Conservation (phyloP, 83 land plant species). For the Diphasiastrum complanatum region DNA sequence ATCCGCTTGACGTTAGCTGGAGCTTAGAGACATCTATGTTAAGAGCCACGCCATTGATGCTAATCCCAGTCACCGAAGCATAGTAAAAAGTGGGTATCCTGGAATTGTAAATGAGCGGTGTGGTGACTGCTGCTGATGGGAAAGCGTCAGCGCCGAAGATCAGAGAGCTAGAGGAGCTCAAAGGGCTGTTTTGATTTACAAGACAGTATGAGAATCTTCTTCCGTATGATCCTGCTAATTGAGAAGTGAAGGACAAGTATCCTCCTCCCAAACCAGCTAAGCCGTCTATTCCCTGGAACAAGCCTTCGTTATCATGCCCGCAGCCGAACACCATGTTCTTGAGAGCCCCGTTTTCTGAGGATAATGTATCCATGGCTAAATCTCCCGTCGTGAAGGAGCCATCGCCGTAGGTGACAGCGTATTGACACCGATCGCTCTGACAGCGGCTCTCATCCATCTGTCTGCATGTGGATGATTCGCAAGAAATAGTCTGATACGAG, state of each 20-base stretch:
- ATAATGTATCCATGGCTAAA: neutral
- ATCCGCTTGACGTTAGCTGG: constrained; percentile 23
- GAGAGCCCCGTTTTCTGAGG: neutral
- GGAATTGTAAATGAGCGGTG: constrained; percentile 39
- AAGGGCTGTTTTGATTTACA: neutral
- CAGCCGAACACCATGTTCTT: constrained; percentile 6
- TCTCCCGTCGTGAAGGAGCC: neutral
- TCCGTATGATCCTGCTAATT: neutral
- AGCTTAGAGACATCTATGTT: constrained; percentile 25
- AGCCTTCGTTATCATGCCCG: constrained; percentile 6
- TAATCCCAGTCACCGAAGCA: constrained; percentile 48
- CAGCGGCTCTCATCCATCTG: neutral
- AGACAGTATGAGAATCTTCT: constrained; percentile 8
- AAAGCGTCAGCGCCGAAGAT: no score
- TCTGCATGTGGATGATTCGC: neutral
- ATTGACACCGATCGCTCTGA: neutral
- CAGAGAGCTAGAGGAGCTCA: neutral
- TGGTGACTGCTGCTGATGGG: constrained; percentile 1
- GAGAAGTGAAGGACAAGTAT: neutral
- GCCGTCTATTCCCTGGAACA: neutral
- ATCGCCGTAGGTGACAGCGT: neutral
- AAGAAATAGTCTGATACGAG: neutral
- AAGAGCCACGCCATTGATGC: constrained; percentile 41
- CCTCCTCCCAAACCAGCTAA: constrained; percentile 9
- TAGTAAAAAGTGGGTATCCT: constrained; percentile 57